These are phyloP conservation scores for Neurospora sp. DNA, from an alignment of 495 filamentous ascomycete species.

Conservation along the genomic window DNA sequence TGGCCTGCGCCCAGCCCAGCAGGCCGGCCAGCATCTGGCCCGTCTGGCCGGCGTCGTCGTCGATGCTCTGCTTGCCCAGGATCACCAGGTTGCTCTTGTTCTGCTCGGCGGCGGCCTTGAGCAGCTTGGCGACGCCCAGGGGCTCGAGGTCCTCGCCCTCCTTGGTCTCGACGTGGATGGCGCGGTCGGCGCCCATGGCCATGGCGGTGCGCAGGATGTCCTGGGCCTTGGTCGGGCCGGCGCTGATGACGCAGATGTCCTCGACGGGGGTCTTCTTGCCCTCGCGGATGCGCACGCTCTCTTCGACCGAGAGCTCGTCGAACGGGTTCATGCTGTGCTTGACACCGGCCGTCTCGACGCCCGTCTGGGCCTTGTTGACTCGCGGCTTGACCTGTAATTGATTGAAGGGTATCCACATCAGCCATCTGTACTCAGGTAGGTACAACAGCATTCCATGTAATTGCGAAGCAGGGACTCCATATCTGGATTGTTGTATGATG, in stretches of 20 bases:
- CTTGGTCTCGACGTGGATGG: conserved; percentile 71
- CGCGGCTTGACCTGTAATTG: conserved; percentile 81
- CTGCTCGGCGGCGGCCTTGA: conserved; percentile 62
- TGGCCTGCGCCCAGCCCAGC: conserved; percentile 87
- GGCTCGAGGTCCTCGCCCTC: conserved; percentile 68
- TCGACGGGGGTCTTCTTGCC: conserved; percentile 59
- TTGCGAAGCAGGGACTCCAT: conserved; percentile 1
- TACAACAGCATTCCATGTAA: not conserved
- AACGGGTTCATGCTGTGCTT: conserved; percentile 99
- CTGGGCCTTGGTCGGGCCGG: conserved; percentile 74
- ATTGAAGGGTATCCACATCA: not conserved
- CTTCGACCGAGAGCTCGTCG: conserved; percentile 95
- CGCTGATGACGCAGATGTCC: conserved; percentile 83
- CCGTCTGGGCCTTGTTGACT: conserved; percentile 92
- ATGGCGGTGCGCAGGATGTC: conserved; percentile 91
- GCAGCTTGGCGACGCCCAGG: conserved; percentile 79
- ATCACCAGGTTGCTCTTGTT: conserved; percentile 87
- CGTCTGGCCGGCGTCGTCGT: conserved; percentile 92
- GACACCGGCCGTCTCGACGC: conserved; percentile 79
- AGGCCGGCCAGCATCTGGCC: conserved; percentile 96
- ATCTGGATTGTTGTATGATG: not conserved
- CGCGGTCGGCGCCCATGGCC: conserved; percentile 96
- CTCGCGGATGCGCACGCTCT: conserved; percentile 87
- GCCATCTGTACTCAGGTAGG: not conserved
- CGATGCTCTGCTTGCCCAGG: conserved; percentile 94